These are phyloP conservation scores for Hippophae gyantsensis DNA, from an alignment of 306 rosid genomes.

Conservation along the genomic window DNA sequence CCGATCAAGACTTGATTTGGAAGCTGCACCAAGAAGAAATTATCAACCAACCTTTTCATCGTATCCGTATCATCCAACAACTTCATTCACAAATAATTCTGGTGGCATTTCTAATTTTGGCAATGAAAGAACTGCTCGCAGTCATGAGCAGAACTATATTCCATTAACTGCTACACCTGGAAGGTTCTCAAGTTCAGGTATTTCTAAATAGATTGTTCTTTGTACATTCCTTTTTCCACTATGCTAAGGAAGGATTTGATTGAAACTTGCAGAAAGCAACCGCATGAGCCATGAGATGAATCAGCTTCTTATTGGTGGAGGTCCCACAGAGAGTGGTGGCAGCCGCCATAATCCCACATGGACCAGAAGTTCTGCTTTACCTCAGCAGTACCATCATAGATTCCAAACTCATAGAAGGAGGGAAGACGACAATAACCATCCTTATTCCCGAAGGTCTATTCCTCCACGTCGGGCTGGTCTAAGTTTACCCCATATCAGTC, in stretches of 20 bases:
- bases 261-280: slow-evolving; percentile 8
- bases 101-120: background rate
- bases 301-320: slow-evolving; percentile 5
- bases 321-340: background rate
- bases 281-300: slow-evolving; percentile 13
- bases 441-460: slow-evolving; percentile 2
- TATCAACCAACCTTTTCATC: background rate
- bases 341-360: background rate
- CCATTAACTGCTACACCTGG: slow-evolving; percentile 1
- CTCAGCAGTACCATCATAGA: slow-evolving; percentile 3
- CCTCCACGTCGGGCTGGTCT: slow-evolving; percentile 3
- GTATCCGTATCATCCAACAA: slow-evolving; percentile 1
- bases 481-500: slow-evolving; percentile 1
- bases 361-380: background rate
- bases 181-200: slow-evolving; percentile 6
- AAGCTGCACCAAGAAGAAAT: background rate
- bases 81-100: slow-evolving; percentile 5
- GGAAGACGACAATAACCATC: background rate
- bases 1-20: slow-evolving; percentile 10
- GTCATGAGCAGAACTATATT: slow-evolving; percentile 4
- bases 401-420: background rate
- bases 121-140: background rate
- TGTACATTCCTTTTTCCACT: background rate
- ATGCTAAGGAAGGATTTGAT: background rate
- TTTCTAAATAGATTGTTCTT: background rate